These are phyloP conservation scores for Schizonepeta tenuifolia DNA, from an alignment of 257 asterid genomes.

Conservation along the genomic window DNA sequence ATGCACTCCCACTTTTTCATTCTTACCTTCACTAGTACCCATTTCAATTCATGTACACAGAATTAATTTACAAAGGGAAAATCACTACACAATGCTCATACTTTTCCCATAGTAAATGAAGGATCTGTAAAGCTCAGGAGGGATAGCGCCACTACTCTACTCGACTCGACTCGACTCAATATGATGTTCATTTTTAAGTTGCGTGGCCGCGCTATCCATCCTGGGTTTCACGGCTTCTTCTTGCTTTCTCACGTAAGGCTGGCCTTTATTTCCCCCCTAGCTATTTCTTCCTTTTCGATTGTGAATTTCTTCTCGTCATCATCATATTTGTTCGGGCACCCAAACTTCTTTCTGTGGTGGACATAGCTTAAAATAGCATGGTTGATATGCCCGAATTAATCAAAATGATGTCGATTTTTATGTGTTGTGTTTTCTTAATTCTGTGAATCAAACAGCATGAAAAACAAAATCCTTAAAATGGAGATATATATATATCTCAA, in stretches of 20 bases:
- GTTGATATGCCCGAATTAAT: not conserved
- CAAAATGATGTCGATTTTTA: not conserved
- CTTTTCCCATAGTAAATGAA: slow-evolving; percentile 35
- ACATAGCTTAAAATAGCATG: no score
- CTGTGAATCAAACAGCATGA: slow-evolving; percentile 1
- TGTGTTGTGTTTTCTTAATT: not conserved
- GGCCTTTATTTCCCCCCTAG: no score
- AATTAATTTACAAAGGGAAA: not conserved
- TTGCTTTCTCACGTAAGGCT: not conserved
- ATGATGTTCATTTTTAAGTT: not conserved
- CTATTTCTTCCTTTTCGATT: not conserved
- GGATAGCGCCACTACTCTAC: slow-evolving; percentile 67
- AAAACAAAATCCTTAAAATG: not conserved
- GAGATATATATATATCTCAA: not conserved
- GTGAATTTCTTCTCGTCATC: not conserved
- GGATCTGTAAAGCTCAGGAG: slow-evolving; percentile 89
- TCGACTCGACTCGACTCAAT: not conserved
- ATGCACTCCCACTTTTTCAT: slow-evolving; percentile 21
- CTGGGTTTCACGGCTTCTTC: slow-evolving; percentile 59
- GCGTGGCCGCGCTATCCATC: slow-evolving; percentile 67
- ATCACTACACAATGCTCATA: not conserved
- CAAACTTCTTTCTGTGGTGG: not conserved
- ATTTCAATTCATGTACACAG: slow-evolving; percentile 2
- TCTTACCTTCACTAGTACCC: slow-evolving; percentile 23
- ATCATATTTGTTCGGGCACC: no score